Evolutionary conservation across 305 asterid species (phyloP), one percentile per base, ranked within the genome.

Genomic region (Solanum hybrid): DNA sequence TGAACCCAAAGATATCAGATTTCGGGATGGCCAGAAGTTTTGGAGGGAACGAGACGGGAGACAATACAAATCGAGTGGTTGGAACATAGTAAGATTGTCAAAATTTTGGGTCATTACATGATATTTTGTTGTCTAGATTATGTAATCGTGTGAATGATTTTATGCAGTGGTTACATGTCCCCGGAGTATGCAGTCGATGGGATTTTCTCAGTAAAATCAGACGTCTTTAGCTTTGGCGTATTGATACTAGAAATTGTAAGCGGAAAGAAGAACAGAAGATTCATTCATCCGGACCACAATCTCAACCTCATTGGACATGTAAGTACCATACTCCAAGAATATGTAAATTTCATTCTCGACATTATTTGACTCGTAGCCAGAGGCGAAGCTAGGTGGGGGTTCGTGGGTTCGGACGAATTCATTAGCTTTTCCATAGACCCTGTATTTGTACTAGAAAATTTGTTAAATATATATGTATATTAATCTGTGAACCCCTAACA

Each of bases 1-100:
- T 90, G 91, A 87, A 90, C 32, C 91, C 91, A 2, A 90, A 90
- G 45, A 90, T 90, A 26, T 78, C 91, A 20, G 91, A 90, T 45
- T 90, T 90, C 13, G 91, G 91, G 37, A 33, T 79, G 80, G 90
- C 89, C 10, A 79, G 88, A 80, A 87, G 79, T 87, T 57, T 87
- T 22, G 73, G 87, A 79, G 90, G 86, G 34, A 37, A 90, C 20
- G 87, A 90, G 5, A 77, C 85, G 2, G 90, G 81, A 65, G 86
- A 79, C n/a, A 90, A 79, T 37, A 90, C 91, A 27, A 72, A 6
- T 34, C 79, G 81, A 24, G 91, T 89, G 45, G 91, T 89, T 37
- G 91, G 91, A 82, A 89, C 91, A 41, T 79, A 87, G 91, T 90
- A 90, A 76, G 91, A 33, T 1, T 4, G 57, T 15, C 3, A 9